phyloP scores from a whole-genome alignment of 768 basidiomycete species.

The Leccinellum albellum region DNA sequence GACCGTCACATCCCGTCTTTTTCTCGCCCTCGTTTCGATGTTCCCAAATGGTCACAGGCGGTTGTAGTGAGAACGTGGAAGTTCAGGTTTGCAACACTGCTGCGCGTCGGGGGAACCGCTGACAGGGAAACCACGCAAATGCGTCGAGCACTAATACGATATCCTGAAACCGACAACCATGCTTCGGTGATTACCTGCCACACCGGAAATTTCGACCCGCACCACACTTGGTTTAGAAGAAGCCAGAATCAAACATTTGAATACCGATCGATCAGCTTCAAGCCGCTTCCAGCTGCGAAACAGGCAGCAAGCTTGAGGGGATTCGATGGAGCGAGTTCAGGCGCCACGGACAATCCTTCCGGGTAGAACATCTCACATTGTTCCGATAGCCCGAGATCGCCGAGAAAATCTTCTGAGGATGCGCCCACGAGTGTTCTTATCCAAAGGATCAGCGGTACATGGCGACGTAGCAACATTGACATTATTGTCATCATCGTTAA shows the following conservation, averaged over 20 bases:
- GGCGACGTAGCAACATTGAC: conserved; percentile 1
- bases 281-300: conserved; percentile 1
- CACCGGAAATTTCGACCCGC: neutral
- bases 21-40: neutral
- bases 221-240: neutral
- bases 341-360: neutral
- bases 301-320: conserved; percentile 2
- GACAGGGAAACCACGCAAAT: neutral
- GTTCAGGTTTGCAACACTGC: neutral
- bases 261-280: neutral
- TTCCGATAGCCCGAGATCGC: conserved; percentile 37
- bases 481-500: neutral
- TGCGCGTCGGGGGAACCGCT: neutral
- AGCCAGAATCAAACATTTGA: neutral
- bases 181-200: conserved; percentile 17
- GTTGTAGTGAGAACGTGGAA: neutral
- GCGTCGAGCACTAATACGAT: neutral
- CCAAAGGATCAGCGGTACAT: neutral
- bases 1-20: neutral
- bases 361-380: conserved; percentile 1
- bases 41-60: neutral
- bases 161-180: neutral
- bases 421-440: conserved; percentile 48
- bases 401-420: conserved; percentile 53
- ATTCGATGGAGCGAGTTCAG: conserved; percentile 4